Base-by-base conservation (phyloP, 2,329 filamentous ascomycete genomes). In the Colletotrichum eremochloae region DNA sequence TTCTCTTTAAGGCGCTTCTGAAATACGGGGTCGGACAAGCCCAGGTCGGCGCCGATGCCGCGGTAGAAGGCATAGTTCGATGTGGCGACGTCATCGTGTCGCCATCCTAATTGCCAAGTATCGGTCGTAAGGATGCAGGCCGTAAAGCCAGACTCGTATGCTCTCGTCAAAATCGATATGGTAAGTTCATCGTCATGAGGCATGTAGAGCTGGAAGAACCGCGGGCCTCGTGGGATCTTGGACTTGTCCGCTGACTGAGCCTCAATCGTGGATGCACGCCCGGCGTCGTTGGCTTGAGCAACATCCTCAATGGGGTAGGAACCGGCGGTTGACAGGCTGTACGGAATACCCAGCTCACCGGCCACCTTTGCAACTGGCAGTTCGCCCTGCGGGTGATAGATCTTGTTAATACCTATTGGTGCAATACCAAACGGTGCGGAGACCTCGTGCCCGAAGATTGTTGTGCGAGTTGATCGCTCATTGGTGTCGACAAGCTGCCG, bases 151-250 rank as follows among this genome's bases (percentile, higher is more conserved):
- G 80, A 82, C 2, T 87, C 80, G 72, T 85, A 82, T 0, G 90
- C 90, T 31, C 89, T 82, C n/a, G 82, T 81, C 1, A 92, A 81
- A 20, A 92, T 80, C 0, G 85, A 88, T 3, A 88, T 65, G 0
- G 89, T 88, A 33, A 91, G 77, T 68, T 88, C 87, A 71, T 91
- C 88, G 74, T 92, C 89, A 67, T 91, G 88, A 2, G 88, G 88
- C 86, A 88, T 87, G 78, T 92, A 92, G 1, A 92, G 82, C 78
- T 92, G 90, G 79, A 87, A 92, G 78, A 90, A 91, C 0, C 90
- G 82, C 1, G 86, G 82, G 0, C 79, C 80, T 4, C 53, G 75
- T 15, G 66, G 60, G 14, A 69, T 56, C 60, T 72, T 64, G 44
- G 66, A 63, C 12, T 61, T 55, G 40, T 64, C 69, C 12, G 46